These are phyloP conservation scores for Amanita fuliginea DNA, from an alignment of 768 basidiomycete genomes.

Conservation along the genomic window DNA sequence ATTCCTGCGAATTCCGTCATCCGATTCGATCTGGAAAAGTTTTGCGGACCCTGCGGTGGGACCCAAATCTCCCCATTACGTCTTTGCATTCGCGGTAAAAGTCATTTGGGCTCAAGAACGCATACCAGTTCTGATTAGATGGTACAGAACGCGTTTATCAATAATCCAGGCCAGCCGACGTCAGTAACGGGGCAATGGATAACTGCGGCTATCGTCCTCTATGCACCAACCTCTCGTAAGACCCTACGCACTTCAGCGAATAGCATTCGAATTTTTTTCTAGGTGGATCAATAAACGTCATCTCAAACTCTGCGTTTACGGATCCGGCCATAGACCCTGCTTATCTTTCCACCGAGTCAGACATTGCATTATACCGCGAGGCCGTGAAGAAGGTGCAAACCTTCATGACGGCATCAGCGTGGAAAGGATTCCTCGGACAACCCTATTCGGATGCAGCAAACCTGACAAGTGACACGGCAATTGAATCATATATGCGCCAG, in stretches of 20 bases:
- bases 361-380: slow-evolving; percentile 18
- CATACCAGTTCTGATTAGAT: not conserved
- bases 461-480: slow-evolving; percentile 15
- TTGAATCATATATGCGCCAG: slow-evolving; percentile 16
- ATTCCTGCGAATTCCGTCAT: slow-evolving; percentile 16
- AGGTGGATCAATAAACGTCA: slow-evolving; percentile 29
- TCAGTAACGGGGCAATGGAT: slow-evolving; percentile 22
- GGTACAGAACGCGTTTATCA: not conserved
- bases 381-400: slow-evolving; percentile 13
- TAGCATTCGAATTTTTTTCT: not conserved
- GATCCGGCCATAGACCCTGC: slow-evolving; percentile 39
- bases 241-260: not conserved
- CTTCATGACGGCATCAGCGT: slow-evolving; percentile 17
- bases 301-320: slow-evolving; percentile 32
- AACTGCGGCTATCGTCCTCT: slow-evolving; percentile 15
- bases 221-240: slow-evolving; percentile 26
- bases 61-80: slow-evolving; percentile 21
- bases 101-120: not conserved
- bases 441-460: slow-evolving; percentile 12
- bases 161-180: not conserved
- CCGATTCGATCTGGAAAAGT: slow-evolving; percentile 18
- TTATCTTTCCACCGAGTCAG: slow-evolving; percentile 24
- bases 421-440: slow-evolving; percentile 16
- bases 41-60: slow-evolving; percentile 25
- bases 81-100: slow-evolving; percentile 22